phyloP scores from a whole-genome alignment of 2,329 filamentous ascomycete genomes.

The Elsinoe ampelina region DNA sequence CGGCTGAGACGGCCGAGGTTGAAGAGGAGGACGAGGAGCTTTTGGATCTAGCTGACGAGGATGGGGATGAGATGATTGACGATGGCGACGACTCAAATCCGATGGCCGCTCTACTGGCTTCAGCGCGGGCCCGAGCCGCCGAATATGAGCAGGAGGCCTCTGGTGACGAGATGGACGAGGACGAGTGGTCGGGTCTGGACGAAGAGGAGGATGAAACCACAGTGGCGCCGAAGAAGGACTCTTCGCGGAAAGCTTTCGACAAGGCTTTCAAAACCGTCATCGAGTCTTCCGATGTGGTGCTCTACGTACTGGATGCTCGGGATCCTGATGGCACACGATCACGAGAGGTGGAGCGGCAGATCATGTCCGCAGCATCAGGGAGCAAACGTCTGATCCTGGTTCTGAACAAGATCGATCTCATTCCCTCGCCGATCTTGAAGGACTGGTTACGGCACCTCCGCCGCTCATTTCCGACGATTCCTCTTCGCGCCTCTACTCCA shows the following conservation, averaged over 20 bases:
- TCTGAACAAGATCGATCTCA: slow-evolving; percentile 90
- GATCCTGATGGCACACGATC: slow-evolving; percentile 87
- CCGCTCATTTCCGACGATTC: slow-evolving; percentile 83
- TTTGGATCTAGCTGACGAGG: slow-evolving; percentile 30
- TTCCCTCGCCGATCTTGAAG: slow-evolving; percentile 72
- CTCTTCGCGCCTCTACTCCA: slow-evolving; percentile 72
- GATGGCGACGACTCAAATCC: slow-evolving; percentile 67
- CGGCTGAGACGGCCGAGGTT: slow-evolving; percentile 37
- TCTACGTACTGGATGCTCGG: slow-evolving; percentile 87
- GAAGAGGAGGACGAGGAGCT: slow-evolving; percentile 44
- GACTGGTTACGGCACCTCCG: slow-evolving; percentile 78
- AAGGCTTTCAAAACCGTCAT: slow-evolving; percentile 94
- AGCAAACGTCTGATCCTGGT: slow-evolving; percentile 84
- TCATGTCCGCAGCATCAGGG: slow-evolving; percentile 70
- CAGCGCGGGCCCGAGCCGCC: slow-evolving; percentile 66
- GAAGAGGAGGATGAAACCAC: slow-evolving; percentile 34
- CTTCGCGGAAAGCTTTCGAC: slow-evolving; percentile 80
- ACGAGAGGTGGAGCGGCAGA: slow-evolving; percentile 77
- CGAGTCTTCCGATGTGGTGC: slow-evolving; percentile 77
- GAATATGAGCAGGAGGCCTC: slow-evolving; percentile 61
- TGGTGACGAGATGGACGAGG: slow-evolving; percentile 49
- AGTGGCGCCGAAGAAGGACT: slow-evolving; percentile 39
- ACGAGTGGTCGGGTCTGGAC: slow-evolving; percentile 38
- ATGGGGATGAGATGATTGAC: slow-evolving; percentile 30
- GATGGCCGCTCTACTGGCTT: slow-evolving; percentile 84